Percentiles rank a stretch among this genome's conserved stretches.
These are phyloP conservation scores for Polyporus tsugae DNA, from an alignment of 1,284 basidiomycete genomes.

Conservation along the genomic window DNA sequence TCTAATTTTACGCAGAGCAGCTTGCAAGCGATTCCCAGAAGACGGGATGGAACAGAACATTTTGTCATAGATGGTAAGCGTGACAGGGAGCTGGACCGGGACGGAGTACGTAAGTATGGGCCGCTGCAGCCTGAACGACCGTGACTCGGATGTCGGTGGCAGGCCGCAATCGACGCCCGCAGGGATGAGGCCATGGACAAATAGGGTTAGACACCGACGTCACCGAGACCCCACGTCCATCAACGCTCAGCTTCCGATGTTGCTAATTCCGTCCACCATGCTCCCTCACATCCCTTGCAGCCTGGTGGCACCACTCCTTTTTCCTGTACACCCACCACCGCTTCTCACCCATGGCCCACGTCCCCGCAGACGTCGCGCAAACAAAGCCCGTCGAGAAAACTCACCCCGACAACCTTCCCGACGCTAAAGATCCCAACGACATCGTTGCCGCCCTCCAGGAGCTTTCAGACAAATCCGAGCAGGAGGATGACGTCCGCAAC, in stretches of 20 bases:
- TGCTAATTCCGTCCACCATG: conserved; percentile 6
- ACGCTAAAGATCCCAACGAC: conserved; percentile 31
- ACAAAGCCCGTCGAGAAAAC: conserved; percentile 41
- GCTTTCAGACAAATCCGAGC: conserved; percentile 53
- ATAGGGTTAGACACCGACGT: conserved; percentile 2
- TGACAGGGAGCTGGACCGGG: background rate
- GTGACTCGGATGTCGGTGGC: too few relatives aligned
- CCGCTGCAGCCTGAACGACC: too few relatives aligned
- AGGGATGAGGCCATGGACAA: background rate
- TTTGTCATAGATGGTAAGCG: background rate
- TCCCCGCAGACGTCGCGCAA: conserved; percentile 27
- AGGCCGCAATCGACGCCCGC: background rate
- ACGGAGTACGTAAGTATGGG: too few relatives aligned
- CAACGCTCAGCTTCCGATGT: background rate
- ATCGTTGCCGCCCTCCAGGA: conserved; percentile 45
- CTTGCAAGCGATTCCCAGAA: background rate
- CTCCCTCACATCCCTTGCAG: background rate
- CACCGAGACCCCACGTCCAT: background rate
- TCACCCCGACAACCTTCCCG: conserved; percentile 40
- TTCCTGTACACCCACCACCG: background rate
- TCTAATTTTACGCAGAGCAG: background rate
- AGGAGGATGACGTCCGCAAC: conserved; percentile 48
- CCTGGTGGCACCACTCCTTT: background rate
- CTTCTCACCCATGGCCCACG: conserved; percentile 19
- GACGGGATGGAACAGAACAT: background rate